A percentile compares a stretch with the other conserved stretches of the same genome.
phyloP scores from a whole-genome alignment of 352 stramenopile genomes.

The Pythium sukuiense region DNA sequence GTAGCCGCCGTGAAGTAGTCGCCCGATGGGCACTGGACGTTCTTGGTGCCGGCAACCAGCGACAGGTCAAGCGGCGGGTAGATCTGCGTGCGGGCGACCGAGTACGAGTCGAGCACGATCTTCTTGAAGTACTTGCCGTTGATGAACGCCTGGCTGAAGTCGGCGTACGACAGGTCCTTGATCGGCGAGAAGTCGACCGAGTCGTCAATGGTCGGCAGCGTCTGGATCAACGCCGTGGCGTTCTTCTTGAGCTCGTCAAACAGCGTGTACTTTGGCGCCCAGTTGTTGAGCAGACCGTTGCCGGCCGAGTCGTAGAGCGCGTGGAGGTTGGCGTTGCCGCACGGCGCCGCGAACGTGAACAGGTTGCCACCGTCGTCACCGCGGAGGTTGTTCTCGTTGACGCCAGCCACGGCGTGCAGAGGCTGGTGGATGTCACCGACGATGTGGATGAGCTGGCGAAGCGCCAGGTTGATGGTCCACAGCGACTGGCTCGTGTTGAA shows the following conservation, averaged over 20 bases:
- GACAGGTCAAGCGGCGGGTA: conserved; percentile 30
- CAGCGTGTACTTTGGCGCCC: conserved; percentile 27
- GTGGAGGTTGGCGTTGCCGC: conserved; percentile 61
- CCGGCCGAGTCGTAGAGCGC: conserved; percentile 58
- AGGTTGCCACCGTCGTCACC: conserved; percentile 64
- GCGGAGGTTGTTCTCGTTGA: conserved; percentile 42
- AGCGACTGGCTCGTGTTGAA: conserved; percentile 63
- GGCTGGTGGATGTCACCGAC: conserved; percentile 67
- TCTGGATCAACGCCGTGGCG: conserved; percentile 44
- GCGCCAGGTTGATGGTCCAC: conserved; percentile 57
- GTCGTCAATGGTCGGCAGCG: conserved; percentile 20
- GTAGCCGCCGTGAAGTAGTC: conserved; percentile 34
- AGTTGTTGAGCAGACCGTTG: conserved; percentile 60
- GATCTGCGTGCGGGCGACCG: conserved; percentile 14
- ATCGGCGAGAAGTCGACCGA: conserved; percentile 16
- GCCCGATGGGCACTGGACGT: conserved; percentile 37
- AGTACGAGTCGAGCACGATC: conserved; percentile 32
- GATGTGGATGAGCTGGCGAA: conserved; percentile 76
- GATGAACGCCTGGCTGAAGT: conserved; percentile 23
- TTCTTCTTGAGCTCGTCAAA: conserved; percentile 32
- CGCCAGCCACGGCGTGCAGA: conserved; percentile 48
- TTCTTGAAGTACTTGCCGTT: conserved; percentile 23
- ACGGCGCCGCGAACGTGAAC: conserved; percentile 49
- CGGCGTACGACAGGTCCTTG: conserved; percentile 20
- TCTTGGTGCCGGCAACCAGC: conserved; percentile 22